Base-by-base conservation (phyloP, 352 stramenopile genomes). In the Globisporangium viniferum region DNA sequence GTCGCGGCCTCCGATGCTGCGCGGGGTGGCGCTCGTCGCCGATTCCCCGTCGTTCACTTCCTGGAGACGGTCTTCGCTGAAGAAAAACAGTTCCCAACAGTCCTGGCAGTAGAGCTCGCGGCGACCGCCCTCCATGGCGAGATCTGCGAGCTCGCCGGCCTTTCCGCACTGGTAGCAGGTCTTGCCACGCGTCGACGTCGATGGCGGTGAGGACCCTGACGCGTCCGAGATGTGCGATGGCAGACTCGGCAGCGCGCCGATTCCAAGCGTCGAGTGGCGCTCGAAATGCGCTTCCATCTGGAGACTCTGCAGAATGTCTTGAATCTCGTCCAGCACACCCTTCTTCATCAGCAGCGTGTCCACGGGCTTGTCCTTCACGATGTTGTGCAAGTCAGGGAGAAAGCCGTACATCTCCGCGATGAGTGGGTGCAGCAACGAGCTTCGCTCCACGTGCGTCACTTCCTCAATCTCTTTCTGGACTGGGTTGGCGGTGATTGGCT, bases 221-320 rank as follows among this genome's bases (percentile, higher is more conserved):
- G 46, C 14, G 18, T 58, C 64, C 12, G 31, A 9, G 2, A 59
- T 31, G 31, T 62, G n/a, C 24, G 29, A 57, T 3, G 73, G 63
- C 15, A 73, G 68, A 31, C 48, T 73, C 0, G 70, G 69, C 55
- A 72, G 58, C 15, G 76, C 82, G 62, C 85, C 85, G 64, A 89
- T 35, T 44, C 80, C 83, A 48, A 88, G 71, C 31, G 78, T 76
- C 29, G 85, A 93, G 73, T 91, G 85, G 22, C 85, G 82, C 67
- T 93, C 85, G 62, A 93, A 91, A 55, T 91, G 85, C 48, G 83
- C 62, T 66, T 91, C 85, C 83, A 93, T 93, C 72, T 93, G 82
- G 33, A 93, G 76, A 62, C 77, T 88, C 60, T 86, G 72, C 15
- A 91, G 79, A 54, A 91, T 93, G 51, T 93, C 81, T 59, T 93